A percentile compares a stretch with the other conserved stretches of the same genome.
phyloP scores from a whole-genome alignment of 768 basidiomycete genomes.

The Phaffia australis region DNA sequence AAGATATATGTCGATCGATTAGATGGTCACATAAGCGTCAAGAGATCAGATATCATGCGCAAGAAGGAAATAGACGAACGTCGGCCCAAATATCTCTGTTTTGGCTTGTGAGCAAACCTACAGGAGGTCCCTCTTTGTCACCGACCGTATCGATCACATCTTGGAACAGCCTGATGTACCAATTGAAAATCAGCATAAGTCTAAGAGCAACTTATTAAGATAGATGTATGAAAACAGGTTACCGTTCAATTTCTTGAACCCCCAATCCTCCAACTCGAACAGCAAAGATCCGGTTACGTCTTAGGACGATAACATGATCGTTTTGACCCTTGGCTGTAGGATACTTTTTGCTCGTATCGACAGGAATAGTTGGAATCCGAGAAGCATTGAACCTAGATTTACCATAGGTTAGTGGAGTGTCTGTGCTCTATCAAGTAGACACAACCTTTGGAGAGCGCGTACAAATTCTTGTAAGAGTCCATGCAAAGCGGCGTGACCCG shows the following conservation, averaged over 20 bases:
- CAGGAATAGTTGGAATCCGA: conserved; percentile 73
- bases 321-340: conserved; percentile 43
- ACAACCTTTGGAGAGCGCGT: conserved; percentile 18
- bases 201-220: neutral
- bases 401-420: neutral
- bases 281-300: conserved; percentile 83
- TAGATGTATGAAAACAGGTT: conserved; percentile 26
- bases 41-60: neutral
- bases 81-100: conserved; percentile 85
- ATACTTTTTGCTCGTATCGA: conserved; percentile 75
- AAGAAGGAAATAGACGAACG: conserved; percentile 39
- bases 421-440: neutral
- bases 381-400: conserved; percentile 65
- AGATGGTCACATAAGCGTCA: neutral
- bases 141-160: conserved; percentile 59
- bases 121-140: conserved; percentile 48
- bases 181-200: neutral
- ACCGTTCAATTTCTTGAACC: conserved; percentile 70
- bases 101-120: conserved; percentile 79
- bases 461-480: conserved; percentile 91
- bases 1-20: neutral
- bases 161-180: conserved; percentile 10
- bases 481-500: conserved; percentile 70
- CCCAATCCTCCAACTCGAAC: conserved; percentile 57
- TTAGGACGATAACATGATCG: conserved; percentile 80